Conservation (phyloP, 1,139 yeast species). For the Yarrowia galli region DNA sequence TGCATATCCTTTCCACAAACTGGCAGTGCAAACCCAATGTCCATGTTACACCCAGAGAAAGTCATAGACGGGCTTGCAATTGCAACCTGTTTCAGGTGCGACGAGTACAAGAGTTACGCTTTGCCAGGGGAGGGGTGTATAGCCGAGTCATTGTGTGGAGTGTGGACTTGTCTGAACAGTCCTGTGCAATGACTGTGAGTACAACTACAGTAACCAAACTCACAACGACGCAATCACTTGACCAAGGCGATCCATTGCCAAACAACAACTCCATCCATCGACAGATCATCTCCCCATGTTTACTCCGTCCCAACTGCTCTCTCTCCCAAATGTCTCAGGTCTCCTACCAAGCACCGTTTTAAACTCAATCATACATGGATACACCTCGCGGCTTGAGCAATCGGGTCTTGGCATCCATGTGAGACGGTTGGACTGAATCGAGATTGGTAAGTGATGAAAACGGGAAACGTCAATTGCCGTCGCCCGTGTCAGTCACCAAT, state of each 20-base stretch:
- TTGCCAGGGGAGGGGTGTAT: no score
- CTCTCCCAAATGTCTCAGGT: background rate
- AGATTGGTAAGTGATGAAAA: no score
- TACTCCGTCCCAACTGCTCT: background rate
- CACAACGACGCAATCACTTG: background rate
- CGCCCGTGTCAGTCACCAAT: background rate
- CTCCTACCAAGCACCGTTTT: conserved; percentile 15
- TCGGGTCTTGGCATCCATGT: background rate
- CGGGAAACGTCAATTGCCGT: no score
- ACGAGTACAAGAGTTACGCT: no score
- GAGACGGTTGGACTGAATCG: background rate
- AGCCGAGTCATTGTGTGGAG: no score
- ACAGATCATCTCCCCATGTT: background rate
- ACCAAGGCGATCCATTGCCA: no score
- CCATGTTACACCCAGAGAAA: background rate
- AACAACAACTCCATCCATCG: background rate
- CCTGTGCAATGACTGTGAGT: no score
- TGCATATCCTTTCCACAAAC: background rate
- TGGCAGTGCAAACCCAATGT: background rate
- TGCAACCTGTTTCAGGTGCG: background rate
- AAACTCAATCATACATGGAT: conserved; percentile 21
- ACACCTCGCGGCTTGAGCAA: background rate
- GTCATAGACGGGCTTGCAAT: background rate
- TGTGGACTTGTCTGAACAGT: no score
- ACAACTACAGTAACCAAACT: background rate